phyloP scores from a whole-genome alignment of 306 rosid species.

The Cucurbita pepo region DNA sequence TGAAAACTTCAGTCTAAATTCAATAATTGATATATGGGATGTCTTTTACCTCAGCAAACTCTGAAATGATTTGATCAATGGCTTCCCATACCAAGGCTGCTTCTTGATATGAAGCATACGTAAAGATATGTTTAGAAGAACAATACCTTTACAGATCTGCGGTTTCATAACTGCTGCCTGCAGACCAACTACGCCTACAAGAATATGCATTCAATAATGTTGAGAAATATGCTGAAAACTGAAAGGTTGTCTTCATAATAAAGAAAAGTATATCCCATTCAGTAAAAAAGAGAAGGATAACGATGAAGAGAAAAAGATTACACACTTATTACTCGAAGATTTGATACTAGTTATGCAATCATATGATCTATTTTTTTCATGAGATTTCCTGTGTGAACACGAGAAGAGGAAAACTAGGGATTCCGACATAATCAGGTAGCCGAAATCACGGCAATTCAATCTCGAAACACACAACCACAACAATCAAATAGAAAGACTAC shows the following conservation, averaged over 20 bases:
- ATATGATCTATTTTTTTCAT: background rate
- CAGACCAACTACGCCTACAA: slow-evolving; percentile 90
- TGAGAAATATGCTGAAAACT: background rate
- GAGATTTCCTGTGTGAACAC: background rate
- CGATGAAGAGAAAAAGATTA: background rate
- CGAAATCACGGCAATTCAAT: too few species aligned
- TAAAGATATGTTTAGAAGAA: slow-evolving; percentile 69
- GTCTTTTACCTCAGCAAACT: slow-evolving; percentile 56
- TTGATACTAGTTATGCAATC: background rate
- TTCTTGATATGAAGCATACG: slow-evolving; percentile 90
- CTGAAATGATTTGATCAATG: slow-evolving; percentile 73
- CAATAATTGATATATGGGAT: slow-evolving; percentile 8
- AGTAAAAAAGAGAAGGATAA: background rate
- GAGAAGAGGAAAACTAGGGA: background rate
- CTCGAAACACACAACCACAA: too few species aligned
- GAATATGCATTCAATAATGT: slow-evolving; percentile 4
- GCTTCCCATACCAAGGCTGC: slow-evolving; percentile 90
- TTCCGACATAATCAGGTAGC: too few species aligned
- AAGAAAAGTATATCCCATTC: background rate
- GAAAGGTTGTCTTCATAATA: background rate
- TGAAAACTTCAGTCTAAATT: background rate
- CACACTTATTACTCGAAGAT: background rate
- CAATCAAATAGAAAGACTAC: too few species aligned
- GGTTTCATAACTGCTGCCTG: slow-evolving; percentile 74
- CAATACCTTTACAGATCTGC: slow-evolving; percentile 51